These are phyloP conservation scores for Paracorniculantispora psalliotae DNA, from an alignment of 2,329 filamentous ascomycete genomes.

Conservation along the genomic window DNA sequence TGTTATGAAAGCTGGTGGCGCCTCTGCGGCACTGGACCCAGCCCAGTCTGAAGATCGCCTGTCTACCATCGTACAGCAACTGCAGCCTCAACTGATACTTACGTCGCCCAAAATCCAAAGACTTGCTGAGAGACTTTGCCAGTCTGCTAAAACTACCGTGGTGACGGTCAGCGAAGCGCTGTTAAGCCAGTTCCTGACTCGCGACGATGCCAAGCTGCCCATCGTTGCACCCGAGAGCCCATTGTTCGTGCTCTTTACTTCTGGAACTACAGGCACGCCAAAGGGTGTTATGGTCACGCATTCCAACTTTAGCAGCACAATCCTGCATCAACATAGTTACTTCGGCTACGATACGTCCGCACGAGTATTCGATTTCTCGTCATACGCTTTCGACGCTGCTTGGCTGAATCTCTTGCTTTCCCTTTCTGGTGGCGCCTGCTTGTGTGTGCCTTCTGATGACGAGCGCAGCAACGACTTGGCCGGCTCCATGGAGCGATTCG, in stretches of 20 bases:
- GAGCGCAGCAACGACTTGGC: background rate
- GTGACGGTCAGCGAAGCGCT: background rate
- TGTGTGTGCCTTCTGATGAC: background rate
- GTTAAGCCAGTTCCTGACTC: background rate
- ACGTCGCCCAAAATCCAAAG: background rate
- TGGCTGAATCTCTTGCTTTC: constrained; percentile 4
- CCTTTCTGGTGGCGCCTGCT: background rate
- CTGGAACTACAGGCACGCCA: constrained; percentile 20
- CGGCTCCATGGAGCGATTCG: constrained; percentile 2
- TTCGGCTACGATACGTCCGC: constrained; percentile 8
- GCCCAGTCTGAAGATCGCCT: constrained; percentile 15
- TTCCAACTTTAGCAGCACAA: constrained; percentile 5
- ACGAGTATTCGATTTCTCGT: constrained; percentile 16
- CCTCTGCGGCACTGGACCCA: constrained; percentile 27
- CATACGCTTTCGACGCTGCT: constrained; percentile 16
- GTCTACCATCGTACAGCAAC: constrained; percentile 8
- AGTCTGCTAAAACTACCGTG: background rate
- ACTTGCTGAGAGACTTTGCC: background rate
- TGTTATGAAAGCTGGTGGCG: constrained; percentile 28
- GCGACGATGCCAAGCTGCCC: background rate
- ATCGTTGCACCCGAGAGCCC: background rate
- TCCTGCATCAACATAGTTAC: constrained; percentile 13
- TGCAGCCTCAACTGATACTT: background rate
- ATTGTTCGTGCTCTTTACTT: constrained; percentile 20
- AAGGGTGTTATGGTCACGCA: constrained; percentile 21